Conservation (phyloP, 1,139 yeast species). For the Pichia sp. region DNA sequence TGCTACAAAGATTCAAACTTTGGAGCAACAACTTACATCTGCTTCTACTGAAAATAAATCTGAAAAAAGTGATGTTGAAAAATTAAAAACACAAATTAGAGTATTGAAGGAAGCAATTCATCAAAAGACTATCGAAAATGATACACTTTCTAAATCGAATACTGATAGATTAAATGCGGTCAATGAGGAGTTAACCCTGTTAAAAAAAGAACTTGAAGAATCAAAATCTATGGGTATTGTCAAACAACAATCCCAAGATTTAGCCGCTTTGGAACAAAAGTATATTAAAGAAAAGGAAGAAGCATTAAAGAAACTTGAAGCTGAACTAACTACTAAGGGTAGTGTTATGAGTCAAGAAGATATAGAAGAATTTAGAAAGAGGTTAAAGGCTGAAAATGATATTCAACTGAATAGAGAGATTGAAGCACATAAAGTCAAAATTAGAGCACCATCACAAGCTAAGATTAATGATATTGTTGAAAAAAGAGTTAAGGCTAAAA, state of each 20-base stretch:
- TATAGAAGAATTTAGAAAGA: constrained; percentile 22
- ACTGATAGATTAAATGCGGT: constrained; percentile 13
- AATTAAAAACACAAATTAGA: constrained; percentile 16
- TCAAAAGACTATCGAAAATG: constrained; percentile 13
- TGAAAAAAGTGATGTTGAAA: constrained; percentile 13
- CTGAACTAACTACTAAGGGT: constrained; percentile 10
- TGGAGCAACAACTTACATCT: constrained; percentile 12
- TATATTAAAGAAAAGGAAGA: constrained; percentile 21
- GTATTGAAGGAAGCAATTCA: constrained; percentile 14
- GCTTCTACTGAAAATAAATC: neutral
- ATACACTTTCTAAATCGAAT: constrained; percentile 4
- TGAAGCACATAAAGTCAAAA: constrained; percentile 25
- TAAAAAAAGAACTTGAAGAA: constrained; percentile 19
- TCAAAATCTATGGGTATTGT: constrained; percentile 4
- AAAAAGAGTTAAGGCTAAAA: constrained; percentile 27
- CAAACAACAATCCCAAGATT: constrained; percentile 4
- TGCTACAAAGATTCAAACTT: constrained; percentile 14
- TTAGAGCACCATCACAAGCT: constrained; percentile 29
- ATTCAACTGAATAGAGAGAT: constrained; percentile 20
- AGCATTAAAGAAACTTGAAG: constrained; percentile 21
- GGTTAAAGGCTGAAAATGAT: constrained; percentile 22
- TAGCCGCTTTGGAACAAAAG: constrained; percentile 17
- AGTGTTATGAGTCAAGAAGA: constrained; percentile 10
- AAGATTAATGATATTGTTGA: constrained; percentile 29
- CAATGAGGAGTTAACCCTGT: constrained; percentile 15